Conservation (phyloP, 805 yeast genomes). For the Saccharomycopsis olivae region DNA sequence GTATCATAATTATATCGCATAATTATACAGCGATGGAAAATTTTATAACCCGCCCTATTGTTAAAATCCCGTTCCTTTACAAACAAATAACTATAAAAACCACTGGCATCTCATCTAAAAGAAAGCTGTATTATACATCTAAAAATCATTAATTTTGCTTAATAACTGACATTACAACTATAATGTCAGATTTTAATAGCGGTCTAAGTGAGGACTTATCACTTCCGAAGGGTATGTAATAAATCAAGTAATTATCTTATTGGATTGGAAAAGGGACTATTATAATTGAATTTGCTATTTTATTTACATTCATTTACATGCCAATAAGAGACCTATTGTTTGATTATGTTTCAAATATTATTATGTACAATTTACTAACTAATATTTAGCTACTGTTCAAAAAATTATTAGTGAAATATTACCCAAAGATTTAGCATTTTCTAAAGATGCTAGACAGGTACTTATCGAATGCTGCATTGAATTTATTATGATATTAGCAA, state of each 20-base stretch:
- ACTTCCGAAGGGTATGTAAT: constrained; percentile 31
- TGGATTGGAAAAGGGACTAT: no score
- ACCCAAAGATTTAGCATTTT: constrained; percentile 78
- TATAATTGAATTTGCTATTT: no score
- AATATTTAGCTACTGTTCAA: constrained; percentile 72
- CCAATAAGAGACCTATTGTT: neutral
- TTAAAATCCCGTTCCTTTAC: no score
- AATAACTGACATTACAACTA: no score
- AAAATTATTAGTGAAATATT: constrained; percentile 85
- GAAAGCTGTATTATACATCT: no score
- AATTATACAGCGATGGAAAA: no score
- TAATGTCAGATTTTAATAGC: constrained; percentile 21
- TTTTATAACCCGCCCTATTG: no score
- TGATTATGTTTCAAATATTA: neutral
- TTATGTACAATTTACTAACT: neutral
- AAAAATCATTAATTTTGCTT: no score
- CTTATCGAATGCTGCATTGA: constrained; percentile 94
- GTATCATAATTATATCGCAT: no score
- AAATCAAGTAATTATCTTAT: neutral
- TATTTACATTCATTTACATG: no score
- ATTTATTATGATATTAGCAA: constrained; percentile 87
- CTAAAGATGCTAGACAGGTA: constrained; percentile 91
- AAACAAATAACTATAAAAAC: no score
- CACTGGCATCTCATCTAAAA: no score
- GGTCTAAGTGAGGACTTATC: constrained; percentile 31